Base-by-base conservation (phyloP, 306 rosid species). In the Lablab purpureus region DNA sequence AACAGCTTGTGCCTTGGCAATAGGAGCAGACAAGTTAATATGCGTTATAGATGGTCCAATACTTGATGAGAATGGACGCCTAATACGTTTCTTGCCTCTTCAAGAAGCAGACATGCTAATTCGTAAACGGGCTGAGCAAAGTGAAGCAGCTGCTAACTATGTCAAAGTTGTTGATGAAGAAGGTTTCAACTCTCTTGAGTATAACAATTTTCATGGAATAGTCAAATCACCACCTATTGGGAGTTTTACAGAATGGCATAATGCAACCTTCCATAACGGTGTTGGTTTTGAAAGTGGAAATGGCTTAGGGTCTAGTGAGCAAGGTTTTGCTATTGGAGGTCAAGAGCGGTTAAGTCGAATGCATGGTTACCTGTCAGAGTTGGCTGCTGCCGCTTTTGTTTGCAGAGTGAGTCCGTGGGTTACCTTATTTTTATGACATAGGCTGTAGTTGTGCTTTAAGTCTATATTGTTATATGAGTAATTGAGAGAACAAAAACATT, bases 311-410 rank as follows among this genome's bases (percentile, higher is more conserved):
- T 74, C 91, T 62, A 80, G 89, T 23, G 99, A 95, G 81, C 99
- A 91, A 80, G 97, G 98, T 60, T 96, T 96, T 81, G 91, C 99
- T 47, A 86, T 96, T 40, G 98, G 99, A 40, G 97, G 97, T 84
- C 93, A 90, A 22, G 97, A 93, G 85, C 85, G 96, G 68, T 92
- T 86, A 50, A 93, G 99, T 81, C 89, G 97, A 78, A 78, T 81
- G 87, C 90, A 91, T 77, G 97, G 98, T 65, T 90, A 93, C 87
- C 89, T 96, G 63, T 93, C 98, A 30, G 99, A 96, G 87, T 89
- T 96, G 87, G 99, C 99, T 76, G 99, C 98, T 52, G 99, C 98
- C 11, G 99, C 98, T 63, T 96, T 90, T 51, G 98, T 96, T 84
- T 96, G 98, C 85, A 84, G 98, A 90, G 99, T 95, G 79, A 87